These are phyloP conservation scores for Ophiocordyceps sinensis DNA, from an alignment of 2,329 filamentous ascomycete genomes.

Conservation along the genomic window DNA sequence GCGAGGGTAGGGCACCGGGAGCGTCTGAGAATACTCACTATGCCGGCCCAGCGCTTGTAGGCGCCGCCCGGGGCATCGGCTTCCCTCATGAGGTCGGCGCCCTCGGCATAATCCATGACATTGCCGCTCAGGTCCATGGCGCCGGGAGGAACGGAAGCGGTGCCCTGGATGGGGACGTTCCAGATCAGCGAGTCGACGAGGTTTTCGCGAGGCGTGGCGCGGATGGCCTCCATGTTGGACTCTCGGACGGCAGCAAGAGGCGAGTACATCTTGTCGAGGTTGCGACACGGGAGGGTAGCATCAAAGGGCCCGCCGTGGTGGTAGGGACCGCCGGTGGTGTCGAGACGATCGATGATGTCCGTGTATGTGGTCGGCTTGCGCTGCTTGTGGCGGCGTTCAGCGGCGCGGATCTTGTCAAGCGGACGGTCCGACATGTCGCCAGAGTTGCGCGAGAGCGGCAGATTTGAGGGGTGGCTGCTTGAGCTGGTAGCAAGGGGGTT, in stretches of 20 bases:
- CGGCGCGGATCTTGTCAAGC: conserved; percentile 51
- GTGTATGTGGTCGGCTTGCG: conserved; percentile 51
- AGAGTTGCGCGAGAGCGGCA: conserved; percentile 32
- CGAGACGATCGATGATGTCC: conserved; percentile 71
- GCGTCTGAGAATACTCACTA: conserved; percentile 38
- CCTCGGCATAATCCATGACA: conserved; percentile 67
- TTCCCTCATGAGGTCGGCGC: conserved; percentile 74
- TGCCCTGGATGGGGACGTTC: conserved; percentile 71
- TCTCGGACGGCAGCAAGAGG: conserved; percentile 64
- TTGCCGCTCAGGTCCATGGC: conserved; percentile 52
- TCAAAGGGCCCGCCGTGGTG: conserved; percentile 90
- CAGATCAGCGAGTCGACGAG: conserved; percentile 57
- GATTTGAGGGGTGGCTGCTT: conserved; percentile 5
- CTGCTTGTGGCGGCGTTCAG: conserved; percentile 57
- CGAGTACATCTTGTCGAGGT: conserved; percentile 45
- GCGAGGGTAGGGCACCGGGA: neutral
- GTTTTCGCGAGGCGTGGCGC: conserved; percentile 67
- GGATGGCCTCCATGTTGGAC: conserved; percentile 62
- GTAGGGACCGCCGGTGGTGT: conserved; percentile 53
- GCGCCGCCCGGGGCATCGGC: conserved; percentile 51
- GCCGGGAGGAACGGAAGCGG: conserved; percentile 63
- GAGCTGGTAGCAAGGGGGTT: neutral
- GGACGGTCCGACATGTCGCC: conserved; percentile 53
- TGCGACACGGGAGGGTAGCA: conserved; percentile 61
- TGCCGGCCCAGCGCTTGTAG: conserved; percentile 60